Evolutionary conservation across 1,139 yeast genomes (phyloP).

Genomic region (Yamadazyma spencermartinsiae): DNA sequence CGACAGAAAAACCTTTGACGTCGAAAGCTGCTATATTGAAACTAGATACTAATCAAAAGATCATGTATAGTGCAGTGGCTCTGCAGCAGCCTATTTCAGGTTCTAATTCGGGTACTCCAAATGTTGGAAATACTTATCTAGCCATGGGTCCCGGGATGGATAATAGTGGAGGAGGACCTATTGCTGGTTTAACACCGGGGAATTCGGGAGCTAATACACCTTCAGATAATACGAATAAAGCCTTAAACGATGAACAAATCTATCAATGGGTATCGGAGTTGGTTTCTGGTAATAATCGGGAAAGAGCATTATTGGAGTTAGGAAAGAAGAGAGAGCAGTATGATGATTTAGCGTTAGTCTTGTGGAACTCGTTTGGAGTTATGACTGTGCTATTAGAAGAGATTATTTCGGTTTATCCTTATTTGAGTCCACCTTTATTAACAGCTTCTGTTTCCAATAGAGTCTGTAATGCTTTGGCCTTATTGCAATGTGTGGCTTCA

Average conservation of each 20-base stretch:
- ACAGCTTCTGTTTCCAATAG: constrained; percentile 88
- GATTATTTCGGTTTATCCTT: constrained; percentile 85
- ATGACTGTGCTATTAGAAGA: constrained; percentile 91
- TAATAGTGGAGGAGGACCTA: constrained; percentile 1
- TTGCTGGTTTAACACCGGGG: constrained; percentile 5
- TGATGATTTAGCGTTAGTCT: constrained; percentile 86
- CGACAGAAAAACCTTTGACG: too few species aligned
- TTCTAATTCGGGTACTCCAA: constrained; percentile 1
- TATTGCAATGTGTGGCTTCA: constrained; percentile 94
- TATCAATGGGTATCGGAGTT: constrained; percentile 89
- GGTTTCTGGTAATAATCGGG: constrained; percentile 87
- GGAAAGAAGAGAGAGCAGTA: constrained; percentile 95
- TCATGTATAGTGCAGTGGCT: constrained; percentile 16
- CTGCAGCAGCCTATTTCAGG: constrained; percentile 11
- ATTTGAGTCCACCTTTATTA: constrained; percentile 81
- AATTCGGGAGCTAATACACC: constrained; percentile 6
- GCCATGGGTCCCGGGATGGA: constrained; percentile 1
- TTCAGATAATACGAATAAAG: constrained; percentile 34
- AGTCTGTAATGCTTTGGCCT: constrained; percentile 93
- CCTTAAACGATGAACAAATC: constrained; percentile 82
- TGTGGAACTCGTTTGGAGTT: constrained; percentile 97
- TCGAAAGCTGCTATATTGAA: not conserved
- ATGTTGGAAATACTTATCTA: not conserved
- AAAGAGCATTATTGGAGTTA: constrained; percentile 85
- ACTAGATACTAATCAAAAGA: not conserved